These are phyloP conservation scores for Pseudogymnoascus sp. DNA, from an alignment of 2,329 filamentous ascomycete species.

Conservation along the genomic window DNA sequence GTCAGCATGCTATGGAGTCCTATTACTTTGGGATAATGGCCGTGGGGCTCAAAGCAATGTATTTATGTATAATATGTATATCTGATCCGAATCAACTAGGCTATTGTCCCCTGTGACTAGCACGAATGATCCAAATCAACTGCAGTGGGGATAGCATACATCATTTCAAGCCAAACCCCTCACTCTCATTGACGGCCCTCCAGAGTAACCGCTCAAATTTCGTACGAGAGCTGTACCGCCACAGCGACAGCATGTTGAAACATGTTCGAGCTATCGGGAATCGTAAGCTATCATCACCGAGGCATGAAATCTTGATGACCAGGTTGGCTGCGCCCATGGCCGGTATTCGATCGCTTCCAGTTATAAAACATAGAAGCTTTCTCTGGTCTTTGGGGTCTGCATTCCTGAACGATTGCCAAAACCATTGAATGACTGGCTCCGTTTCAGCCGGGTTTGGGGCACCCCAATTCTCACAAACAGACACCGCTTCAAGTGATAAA, in stretches of 20 bases:
- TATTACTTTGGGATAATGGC: constrained; percentile 8
- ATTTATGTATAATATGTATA: neutral
- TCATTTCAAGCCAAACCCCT: constrained; percentile 83
- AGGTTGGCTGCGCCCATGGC: constrained; percentile 78
- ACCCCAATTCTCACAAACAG: constrained; percentile 75
- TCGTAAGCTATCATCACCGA: constrained; percentile 64
- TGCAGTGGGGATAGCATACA: neutral
- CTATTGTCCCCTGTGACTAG: neutral
- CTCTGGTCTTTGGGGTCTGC: constrained; percentile 62
- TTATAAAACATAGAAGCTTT: constrained; percentile 76
- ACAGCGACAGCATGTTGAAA: constrained; percentile 77
- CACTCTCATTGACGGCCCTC: constrained; percentile 80
- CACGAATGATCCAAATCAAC: neutral
- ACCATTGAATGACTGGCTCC: constrained; percentile 70
- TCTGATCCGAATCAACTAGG: neutral
- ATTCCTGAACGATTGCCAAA: constrained; percentile 73
- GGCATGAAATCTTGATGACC: constrained; percentile 64
- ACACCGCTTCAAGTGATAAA: constrained; percentile 62
- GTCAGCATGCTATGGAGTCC: constrained; percentile 6
- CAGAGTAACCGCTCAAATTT: constrained; percentile 66
- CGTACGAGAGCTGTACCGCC: constrained; percentile 58
- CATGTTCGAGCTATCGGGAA: constrained; percentile 85
- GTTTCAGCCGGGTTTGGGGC: constrained; percentile 43
- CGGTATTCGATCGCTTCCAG: constrained; percentile 82
- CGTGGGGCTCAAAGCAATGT: neutral